phyloP scores from a whole-genome alignment of 2,329 filamentous ascomycete species.

The Epicoccum nigrum region DNA sequence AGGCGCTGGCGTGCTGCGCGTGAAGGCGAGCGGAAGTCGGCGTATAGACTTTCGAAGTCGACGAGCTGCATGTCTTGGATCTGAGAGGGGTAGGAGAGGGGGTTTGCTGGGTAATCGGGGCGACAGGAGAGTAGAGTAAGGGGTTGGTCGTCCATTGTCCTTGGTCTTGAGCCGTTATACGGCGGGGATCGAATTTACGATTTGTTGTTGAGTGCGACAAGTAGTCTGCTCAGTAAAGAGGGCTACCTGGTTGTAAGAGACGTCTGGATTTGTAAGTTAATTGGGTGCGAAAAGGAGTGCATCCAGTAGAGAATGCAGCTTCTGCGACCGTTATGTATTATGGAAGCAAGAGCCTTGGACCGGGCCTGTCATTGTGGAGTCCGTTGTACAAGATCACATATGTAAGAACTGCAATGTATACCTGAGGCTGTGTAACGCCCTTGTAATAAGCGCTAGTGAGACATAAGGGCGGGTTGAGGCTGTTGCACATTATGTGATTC shows the following conservation, averaged over 20 bases:
- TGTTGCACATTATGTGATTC: too few relatives aligned
- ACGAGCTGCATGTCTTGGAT: not conserved
- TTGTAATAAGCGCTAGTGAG: not conserved
- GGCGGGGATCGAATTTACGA: too few relatives aligned
- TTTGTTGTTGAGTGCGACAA: too few relatives aligned
- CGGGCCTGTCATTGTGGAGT: too few relatives aligned
- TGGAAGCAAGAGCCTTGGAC: too few relatives aligned
- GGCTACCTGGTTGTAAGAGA: not conserved
- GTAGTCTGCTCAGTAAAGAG: constrained; percentile 2
- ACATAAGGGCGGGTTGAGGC: not conserved
- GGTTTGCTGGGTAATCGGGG: not conserved
- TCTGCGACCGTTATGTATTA: too few relatives aligned
- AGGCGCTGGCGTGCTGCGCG: not conserved
- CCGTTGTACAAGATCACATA: too few relatives aligned
- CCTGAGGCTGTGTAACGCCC: constrained; percentile 2
- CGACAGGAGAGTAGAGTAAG: not conserved
- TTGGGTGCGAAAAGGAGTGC: too few relatives aligned
- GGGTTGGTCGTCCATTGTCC: not conserved
- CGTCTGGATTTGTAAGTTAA: too few relatives aligned
- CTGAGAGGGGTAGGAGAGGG: not conserved
- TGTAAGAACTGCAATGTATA: not conserved
- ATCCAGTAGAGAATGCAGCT: too few relatives aligned
- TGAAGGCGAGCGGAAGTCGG: not conserved
- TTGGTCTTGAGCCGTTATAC: too few relatives aligned
- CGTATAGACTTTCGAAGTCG: not conserved